A percentile compares a stretch with the other conserved stretches of the same genome.
These are phyloP conservation scores for Pseudogymnoascus sp. DNA, from an alignment of 2,329 filamentous ascomycete species.

Conservation along the genomic window DNA sequence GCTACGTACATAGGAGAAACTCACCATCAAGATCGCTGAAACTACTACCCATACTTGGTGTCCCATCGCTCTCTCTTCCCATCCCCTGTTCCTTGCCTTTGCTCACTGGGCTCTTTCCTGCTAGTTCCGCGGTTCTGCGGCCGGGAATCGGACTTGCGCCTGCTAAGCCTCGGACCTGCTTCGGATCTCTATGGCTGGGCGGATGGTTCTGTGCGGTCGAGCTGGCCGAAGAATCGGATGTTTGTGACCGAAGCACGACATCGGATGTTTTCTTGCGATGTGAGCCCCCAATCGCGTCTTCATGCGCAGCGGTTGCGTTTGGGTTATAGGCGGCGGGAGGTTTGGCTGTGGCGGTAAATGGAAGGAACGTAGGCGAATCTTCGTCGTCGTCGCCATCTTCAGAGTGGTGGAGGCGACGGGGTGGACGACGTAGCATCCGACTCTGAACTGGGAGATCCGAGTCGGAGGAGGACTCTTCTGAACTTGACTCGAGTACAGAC, in stretches of 20 bases:
- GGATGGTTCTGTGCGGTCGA: conserved; percentile 29
- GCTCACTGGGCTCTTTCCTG: conserved; percentile 43
- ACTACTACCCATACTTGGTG: conserved; percentile 74
- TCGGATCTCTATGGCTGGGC: conserved; percentile 15
- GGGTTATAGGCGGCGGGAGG: conserved; percentile 20
- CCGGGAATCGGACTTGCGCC: conserved; percentile 44
- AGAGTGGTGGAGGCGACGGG: conserved; percentile 21
- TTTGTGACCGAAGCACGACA: conserved; percentile 27
- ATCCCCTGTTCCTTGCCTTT: conserved; percentile 32
- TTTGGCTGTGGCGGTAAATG: conserved; percentile 15
- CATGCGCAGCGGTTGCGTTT: conserved; percentile 19
- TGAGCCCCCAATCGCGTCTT: conserved; percentile 20
- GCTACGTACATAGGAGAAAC: conserved; percentile 11
- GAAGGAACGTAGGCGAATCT: conserved; percentile 26
- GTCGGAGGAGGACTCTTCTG: conserved; percentile 22
- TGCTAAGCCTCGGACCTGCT: conserved; percentile 15
- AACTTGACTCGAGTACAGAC: conserved; percentile 14
- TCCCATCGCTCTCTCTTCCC: conserved; percentile 59
- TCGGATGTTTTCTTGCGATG: conserved; percentile 18
- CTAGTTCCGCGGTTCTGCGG: conserved; percentile 48
- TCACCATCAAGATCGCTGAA: conserved; percentile 76
- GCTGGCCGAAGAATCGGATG: conserved; percentile 54
- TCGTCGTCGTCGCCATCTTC: conserved; percentile 24
- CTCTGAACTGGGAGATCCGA: conserved; percentile 21
- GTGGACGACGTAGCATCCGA: conserved; percentile 24